Evolutionary conservation across 2,329 filamentous ascomycete genomes (phyloP).

Genomic region (Elsinoe ampelina): DNA sequence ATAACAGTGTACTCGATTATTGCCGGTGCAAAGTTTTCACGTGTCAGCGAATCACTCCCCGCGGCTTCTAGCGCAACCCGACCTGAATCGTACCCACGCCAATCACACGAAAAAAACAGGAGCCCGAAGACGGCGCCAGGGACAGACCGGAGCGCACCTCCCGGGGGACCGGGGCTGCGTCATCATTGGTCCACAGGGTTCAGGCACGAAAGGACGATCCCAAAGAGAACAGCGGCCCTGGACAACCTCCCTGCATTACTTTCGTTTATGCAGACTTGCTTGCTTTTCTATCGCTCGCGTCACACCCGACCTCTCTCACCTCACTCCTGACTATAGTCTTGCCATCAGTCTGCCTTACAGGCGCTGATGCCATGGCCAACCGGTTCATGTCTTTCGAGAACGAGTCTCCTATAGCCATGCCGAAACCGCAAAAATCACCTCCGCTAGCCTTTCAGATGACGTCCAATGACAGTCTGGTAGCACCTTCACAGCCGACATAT

Average conservation of each 20-base stretch:
- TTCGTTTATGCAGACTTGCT: neutral
- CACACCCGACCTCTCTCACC: neutral
- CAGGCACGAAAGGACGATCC: neutral
- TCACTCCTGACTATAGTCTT: neutral
- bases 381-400: constrained; percentile 1
- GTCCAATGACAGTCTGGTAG: constrained; percentile 27
- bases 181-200: constrained; percentile 7
- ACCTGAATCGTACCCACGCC: neutral
- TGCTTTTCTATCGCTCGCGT: constrained; percentile 9
- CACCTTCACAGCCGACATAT: constrained; percentile 16
- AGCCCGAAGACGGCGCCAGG: neutral
- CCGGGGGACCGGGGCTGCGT: neutral
- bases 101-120: neutral
- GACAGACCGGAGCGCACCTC: neutral
- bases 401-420: constrained; percentile 5
- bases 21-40: too few relatives aligned
- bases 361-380: constrained; percentile 4
- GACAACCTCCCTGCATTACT: neutral
- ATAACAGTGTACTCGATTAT: too few relatives aligned
- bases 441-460: constrained; percentile 28
- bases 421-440: constrained; percentile 24
- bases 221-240: neutral
- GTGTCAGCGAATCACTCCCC: too few relatives aligned
- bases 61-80: neutral
- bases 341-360: neutral